phyloP scores from a whole-genome alignment of 805 yeast genomes.

The Pichia membranifaciens region DNA sequence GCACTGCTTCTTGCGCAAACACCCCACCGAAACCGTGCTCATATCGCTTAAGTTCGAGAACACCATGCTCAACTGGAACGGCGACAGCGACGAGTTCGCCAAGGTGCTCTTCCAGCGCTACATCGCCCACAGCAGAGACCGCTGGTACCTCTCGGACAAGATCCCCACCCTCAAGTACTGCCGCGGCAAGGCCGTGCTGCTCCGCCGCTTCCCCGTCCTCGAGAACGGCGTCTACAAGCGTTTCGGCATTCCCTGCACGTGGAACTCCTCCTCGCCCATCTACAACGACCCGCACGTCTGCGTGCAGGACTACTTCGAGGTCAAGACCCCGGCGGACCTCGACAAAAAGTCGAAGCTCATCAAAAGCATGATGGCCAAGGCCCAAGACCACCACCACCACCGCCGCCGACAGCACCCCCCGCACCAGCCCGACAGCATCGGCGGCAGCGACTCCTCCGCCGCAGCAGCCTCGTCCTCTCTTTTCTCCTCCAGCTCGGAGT shows the following conservation, averaged over 20 bases:
- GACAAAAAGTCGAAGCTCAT: slow-evolving; percentile 52
- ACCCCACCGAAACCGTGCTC: slow-evolving; percentile 56
- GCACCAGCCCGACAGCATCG: not conserved
- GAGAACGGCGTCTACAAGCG: slow-evolving; percentile 34
- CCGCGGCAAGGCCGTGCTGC: slow-evolving; percentile 61
- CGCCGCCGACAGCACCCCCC: not conserved
- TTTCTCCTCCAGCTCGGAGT: not conserved
- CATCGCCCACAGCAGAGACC: slow-evolving; percentile 41
- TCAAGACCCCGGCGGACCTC: slow-evolving; percentile 46
- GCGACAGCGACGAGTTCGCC: slow-evolving; percentile 58
- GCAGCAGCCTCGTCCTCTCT: not conserved
- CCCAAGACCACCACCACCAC: slow-evolving; percentile 31
- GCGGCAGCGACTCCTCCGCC: not conserved
- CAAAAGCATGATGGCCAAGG: slow-evolving; percentile 47
- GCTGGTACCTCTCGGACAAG: slow-evolving; percentile 53
- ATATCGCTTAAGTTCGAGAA: slow-evolving; percentile 75
- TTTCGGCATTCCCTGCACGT: slow-evolving; percentile 65
- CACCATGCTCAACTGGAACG: slow-evolving; percentile 52
- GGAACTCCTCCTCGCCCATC: slow-evolving; percentile 60
- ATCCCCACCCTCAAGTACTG: slow-evolving; percentile 57
- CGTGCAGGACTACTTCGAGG: slow-evolving; percentile 73
- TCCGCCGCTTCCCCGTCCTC: slow-evolving; percentile 65
- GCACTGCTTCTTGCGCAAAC: slow-evolving; percentile 46
- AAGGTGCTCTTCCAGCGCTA: slow-evolving; percentile 55
- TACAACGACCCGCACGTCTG: slow-evolving; percentile 58